Conservation (phyloP, 768 basidiomycete species). For the Cystobasidium tubakii region DNA sequence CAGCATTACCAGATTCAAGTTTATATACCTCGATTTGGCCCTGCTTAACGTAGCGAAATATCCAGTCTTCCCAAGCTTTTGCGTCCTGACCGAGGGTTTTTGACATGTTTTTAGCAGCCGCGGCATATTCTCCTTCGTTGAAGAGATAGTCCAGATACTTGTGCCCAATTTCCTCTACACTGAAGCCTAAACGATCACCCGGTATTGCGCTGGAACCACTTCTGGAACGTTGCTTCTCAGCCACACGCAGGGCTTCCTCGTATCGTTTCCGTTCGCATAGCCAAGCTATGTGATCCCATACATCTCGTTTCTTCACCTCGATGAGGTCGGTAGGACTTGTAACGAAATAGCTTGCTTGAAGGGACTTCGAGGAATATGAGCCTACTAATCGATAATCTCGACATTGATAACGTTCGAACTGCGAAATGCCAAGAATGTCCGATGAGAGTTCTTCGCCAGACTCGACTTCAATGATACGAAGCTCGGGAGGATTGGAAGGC, state of each 20-base stretch:
- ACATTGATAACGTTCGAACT: conserved; percentile 78
- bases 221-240: conserved; percentile 58
- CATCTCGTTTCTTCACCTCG: conserved; percentile 77
- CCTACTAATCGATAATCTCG: conserved; percentile 79
- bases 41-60: conserved; percentile 79
- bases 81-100: conserved; percentile 75
- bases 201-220: conserved; percentile 46
- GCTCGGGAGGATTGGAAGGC: conserved; percentile 63
- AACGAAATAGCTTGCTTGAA: conserved; percentile 60
- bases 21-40: conserved; percentile 65
- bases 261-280: conserved; percentile 76
- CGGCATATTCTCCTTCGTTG: conserved; percentile 63
- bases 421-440: conserved; percentile 71
- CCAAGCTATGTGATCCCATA: conserved; percentile 85
- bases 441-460: conserved; percentile 79
- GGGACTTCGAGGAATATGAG: conserved; percentile 48
- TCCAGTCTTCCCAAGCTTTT: conserved; percentile 91
- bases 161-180: conserved; percentile 62
- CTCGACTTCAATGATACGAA: conserved; percentile 74
- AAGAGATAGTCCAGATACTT: conserved; percentile 83
- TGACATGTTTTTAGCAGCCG: conserved; percentile 74
- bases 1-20: background rate
- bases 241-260: conserved; percentile 77
- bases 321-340: conserved; percentile 81
- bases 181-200: conserved; percentile 52